Evolutionary conservation across 305 asterid species (phyloP), one percentile per base, ranked within the genome.

Genomic region (Solanum hybrid): DNA sequence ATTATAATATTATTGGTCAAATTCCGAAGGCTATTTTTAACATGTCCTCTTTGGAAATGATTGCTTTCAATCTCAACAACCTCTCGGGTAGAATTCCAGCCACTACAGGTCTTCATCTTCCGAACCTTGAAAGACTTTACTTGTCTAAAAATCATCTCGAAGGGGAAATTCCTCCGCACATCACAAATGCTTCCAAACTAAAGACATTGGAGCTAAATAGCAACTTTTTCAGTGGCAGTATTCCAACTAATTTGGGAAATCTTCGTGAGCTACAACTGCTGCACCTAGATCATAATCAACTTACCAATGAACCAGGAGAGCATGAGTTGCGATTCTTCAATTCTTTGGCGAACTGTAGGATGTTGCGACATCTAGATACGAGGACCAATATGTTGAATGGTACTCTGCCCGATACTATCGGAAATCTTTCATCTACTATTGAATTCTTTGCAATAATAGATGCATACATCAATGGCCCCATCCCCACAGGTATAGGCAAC

Each of bases 371-470:
- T 26, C 2, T 88, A 14, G 6, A n/a, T 0, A 0, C 40, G 7
- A 12, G 69, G 64, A 1, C 0, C 0, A 90, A 90, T 79, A 51
- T 12, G 26, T 38, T 88, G 7, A 85, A 72, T 37, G 88, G 88
- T 2, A 11, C 1, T 38, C 29, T 91, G 22, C 92, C 91, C 2
- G 32, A 2, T 12, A 45, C 92, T 8, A 66, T 91, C 24, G 90
- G 91, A 4, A 89, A 91, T 19, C 85, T 91, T 6, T 89, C 91
- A 2, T 51, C 88, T 6, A 56, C 89, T 31, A 80, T 90, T 4
- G n/a, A 69, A 32, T 0, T 0, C 1, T 38, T 87, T 69, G 19
- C 0, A 36, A 76, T 76, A 7, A 0, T 4, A 4, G 0, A 4
- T 32, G 81, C 81, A 32, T n/a, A 76, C 7, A 17, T 72, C 78